Percentiles rank a stretch among this genome's conserved stretches.
These are phyloP conservation scores for Pseudogymnoascus sp. DNA, from an alignment of 2,329 filamentous ascomycete genomes.

Conservation along the genomic window DNA sequence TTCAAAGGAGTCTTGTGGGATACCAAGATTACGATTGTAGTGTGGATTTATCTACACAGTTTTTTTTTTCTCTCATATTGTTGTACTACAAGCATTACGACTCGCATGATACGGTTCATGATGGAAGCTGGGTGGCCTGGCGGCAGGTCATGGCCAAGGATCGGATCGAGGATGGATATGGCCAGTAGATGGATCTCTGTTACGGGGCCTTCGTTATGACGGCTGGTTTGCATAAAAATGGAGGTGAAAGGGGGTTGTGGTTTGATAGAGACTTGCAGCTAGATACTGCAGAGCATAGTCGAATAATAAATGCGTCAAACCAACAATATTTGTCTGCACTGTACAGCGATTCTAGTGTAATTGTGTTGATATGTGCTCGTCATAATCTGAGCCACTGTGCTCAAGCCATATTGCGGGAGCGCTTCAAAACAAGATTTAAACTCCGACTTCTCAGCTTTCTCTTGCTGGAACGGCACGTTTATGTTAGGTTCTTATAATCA, in stretches of 20 bases:
- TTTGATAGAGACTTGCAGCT: constrained; percentile 5
- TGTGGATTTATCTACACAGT: constrained; percentile 14
- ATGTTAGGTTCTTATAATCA: neutral
- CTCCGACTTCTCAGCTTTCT: neutral
- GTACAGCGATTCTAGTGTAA: neutral
- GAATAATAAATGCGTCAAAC: neutral
- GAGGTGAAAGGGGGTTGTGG: neutral
- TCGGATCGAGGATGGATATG: constrained; percentile 6
- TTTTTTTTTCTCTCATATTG: constrained; percentile 17
- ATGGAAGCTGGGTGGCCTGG: neutral
- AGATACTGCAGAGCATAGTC: constrained; percentile 6
- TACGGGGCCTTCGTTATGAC: constrained; percentile 2
- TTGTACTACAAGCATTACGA: constrained; percentile 25
- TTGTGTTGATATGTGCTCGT: neutral
- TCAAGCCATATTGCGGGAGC: neutral
- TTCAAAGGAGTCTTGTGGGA: constrained; percentile 6
- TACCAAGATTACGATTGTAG: constrained; percentile 8
- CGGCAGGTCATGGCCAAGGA: constrained; percentile 2
- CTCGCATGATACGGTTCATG: constrained; percentile 8
- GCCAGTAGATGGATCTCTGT: neutral
- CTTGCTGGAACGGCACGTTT: neutral
- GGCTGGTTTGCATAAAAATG: constrained; percentile 8
- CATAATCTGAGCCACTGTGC: neutral
- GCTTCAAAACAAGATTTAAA: neutral
- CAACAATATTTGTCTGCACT: neutral